Evolutionary conservation across 208 protist species (phyloP).

Genomic region (Crithidia mellificae): DNA sequence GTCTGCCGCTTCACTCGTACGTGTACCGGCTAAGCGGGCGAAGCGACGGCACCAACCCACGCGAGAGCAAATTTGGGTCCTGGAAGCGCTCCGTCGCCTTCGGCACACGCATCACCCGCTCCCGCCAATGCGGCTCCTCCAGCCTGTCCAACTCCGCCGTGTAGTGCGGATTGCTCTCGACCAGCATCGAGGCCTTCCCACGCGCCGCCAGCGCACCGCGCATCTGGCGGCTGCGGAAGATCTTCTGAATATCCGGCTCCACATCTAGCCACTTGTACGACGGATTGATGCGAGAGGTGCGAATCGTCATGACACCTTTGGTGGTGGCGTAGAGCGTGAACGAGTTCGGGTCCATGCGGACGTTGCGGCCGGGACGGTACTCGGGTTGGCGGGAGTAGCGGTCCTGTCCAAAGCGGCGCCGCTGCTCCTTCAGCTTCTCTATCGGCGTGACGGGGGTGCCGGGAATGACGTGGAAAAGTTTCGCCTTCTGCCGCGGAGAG

Average conservation of each 20-base stretch:
- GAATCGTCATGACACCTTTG: constrained; percentile 81
- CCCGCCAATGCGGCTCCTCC: constrained; percentile 65
- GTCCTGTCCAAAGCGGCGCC: constrained; percentile 73
- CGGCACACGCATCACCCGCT: constrained; percentile 51
- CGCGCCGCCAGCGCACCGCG: constrained; percentile 46
- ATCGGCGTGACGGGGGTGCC: constrained; percentile 74
- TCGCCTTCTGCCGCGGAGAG: constrained; percentile 54
- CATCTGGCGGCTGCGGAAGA: constrained; percentile 64
- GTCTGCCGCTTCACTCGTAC: constrained; percentile 47
- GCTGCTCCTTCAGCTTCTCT: constrained; percentile 84
- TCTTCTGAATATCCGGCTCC: constrained; percentile 86
- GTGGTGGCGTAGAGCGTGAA: constrained; percentile 81
- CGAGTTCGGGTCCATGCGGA: constrained; percentile 80
- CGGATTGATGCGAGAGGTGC: constrained; percentile 66
- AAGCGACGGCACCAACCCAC: constrained; percentile 48
- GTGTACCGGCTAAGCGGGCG: constrained; percentile 57
- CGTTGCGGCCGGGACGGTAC: constrained; percentile 74
- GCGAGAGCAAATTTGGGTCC: constrained; percentile 77
- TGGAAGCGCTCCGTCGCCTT: constrained; percentile 66
- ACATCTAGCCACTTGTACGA: constrained; percentile 85
- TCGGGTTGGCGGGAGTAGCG: constrained; percentile 74
- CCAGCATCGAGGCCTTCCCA: constrained; percentile 53
- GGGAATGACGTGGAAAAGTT: constrained; percentile 77
- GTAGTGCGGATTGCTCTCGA: constrained; percentile 52
- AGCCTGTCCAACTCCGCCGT: constrained; percentile 45